Base-by-base conservation (phyloP, 139 green algal genomes). In the Chlorella ohadii region DNA sequence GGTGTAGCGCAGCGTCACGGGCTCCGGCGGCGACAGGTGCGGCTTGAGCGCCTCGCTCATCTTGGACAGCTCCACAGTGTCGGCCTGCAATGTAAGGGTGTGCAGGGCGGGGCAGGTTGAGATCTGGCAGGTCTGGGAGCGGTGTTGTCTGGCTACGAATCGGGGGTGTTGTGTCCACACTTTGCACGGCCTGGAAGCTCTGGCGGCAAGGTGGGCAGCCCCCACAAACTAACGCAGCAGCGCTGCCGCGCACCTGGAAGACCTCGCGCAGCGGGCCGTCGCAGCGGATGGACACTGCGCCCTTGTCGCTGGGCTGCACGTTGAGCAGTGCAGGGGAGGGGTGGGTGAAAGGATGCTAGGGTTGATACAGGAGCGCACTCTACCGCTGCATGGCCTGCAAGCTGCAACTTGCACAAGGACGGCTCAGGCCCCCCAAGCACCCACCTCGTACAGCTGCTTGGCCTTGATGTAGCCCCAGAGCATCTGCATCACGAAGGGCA, bases 401-500 rank as follows among this genome's bases (percentile, higher is more conserved):
- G 65, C 33, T 17, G 17, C 34, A 22, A 55, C 16, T 15, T 0
- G 15, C 0, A 1, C n/a, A n/a, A 4, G 28, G 38, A 23, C 64
- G 22, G 65, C 23, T 28, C 11, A 44, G 65, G n/a, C 4, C 19
- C 20, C 13, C 41, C 3, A 15, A 25, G n/a, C 7, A 19, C 1
- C 36, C 44, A 81, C 72, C 66, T 84, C 70, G 25, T 74, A 82
- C 31, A 89, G 71, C 28, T 68, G 31, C 17, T 86, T 68, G 25
- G 47, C 59, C 76, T 85, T 89, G 31, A 82, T 56, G 64, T 89
- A 85, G 22, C 68, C 82, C 85, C 85, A 89, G 44, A 89, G 64
- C 44, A 63, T 41, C 70, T 82, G 65, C 85, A 89, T 64, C 5
- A 86, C 65, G 27, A 57, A 76, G 27, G 72, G 59, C 81, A 86